phyloP scores from a whole-genome alignment of 2,329 filamentous ascomycete species.

The Rasamsonia emersonii region DNA sequence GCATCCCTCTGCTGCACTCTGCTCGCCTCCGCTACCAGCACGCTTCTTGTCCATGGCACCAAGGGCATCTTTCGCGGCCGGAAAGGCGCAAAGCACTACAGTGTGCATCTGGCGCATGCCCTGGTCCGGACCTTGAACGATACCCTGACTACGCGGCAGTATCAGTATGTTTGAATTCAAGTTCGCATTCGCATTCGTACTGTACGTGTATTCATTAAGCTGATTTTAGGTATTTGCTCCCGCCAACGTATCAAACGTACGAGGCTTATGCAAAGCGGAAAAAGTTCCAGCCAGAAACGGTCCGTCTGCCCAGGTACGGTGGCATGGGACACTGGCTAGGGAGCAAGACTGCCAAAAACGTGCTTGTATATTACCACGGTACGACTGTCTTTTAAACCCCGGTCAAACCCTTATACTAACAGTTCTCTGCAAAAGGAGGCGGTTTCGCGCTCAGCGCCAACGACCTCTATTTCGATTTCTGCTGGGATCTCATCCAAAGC shows the following conservation, averaged over 20 bases:
- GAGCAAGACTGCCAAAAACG: slow-evolving; percentile 29
- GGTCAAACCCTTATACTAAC: slow-evolving; percentile 2
- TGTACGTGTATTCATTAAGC: neutral
- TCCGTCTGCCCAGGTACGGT: slow-evolving; percentile 21
- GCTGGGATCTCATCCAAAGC: slow-evolving; percentile 29
- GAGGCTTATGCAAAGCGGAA: slow-evolving; percentile 16
- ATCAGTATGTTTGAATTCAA: slow-evolving; percentile 22
- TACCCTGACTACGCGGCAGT: slow-evolving; percentile 20
- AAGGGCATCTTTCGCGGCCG: slow-evolving; percentile 32
- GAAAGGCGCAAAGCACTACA: slow-evolving; percentile 25
- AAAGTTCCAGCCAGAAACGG: slow-evolving; percentile 19
- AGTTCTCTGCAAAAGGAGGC: slow-evolving; percentile 28
- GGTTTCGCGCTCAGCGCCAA: slow-evolving; percentile 42
- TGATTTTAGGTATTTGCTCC: slow-evolving; percentile 16
- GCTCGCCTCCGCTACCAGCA: too few species aligned
- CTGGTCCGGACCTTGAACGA: slow-evolving; percentile 19
- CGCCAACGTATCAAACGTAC: slow-evolving; percentile 20
- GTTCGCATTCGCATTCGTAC: neutral
- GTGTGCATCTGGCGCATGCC: slow-evolving; percentile 25
- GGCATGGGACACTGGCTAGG: slow-evolving; percentile 32
- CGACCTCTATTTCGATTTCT: slow-evolving; percentile 38
- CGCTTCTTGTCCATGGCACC: slow-evolving; percentile 21
- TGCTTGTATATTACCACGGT: slow-evolving; percentile 33
- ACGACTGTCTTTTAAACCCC: slow-evolving; percentile 3
- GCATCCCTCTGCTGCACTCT: too few species aligned